phyloP scores from a whole-genome alignment of 2,329 filamentous ascomycete species.

The Cladosporium cucumerinum region DNA sequence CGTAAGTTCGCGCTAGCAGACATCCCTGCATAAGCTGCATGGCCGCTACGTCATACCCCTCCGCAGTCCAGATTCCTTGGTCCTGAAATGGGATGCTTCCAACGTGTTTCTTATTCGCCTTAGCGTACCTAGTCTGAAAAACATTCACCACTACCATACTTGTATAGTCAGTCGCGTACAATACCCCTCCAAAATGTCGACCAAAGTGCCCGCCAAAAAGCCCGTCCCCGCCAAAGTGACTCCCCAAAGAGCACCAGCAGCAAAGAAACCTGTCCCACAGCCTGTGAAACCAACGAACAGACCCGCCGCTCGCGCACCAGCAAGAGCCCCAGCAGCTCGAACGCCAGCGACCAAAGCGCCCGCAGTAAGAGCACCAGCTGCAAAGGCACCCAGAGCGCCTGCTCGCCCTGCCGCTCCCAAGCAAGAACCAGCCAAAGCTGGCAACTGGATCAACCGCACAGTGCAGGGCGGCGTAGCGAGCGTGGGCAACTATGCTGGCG shows the following conservation, averaged over 20 bases:
- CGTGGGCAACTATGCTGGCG: slow-evolving; percentile 44
- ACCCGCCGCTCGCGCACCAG: background rate
- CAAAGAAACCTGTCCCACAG: slow-evolving; percentile 17
- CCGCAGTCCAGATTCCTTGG: background rate
- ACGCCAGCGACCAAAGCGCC: slow-evolving; percentile 16
- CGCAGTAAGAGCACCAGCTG: slow-evolving; percentile 18
- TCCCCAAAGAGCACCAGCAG: background rate
- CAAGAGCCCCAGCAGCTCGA: slow-evolving; percentile 7
- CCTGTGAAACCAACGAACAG: slow-evolving; percentile 14
- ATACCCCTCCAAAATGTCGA: slow-evolving; percentile 12
- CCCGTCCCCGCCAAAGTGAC: slow-evolving; percentile 13
- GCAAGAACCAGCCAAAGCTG: slow-evolving; percentile 20
- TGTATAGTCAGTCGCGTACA: background rate
- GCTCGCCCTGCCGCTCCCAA: slow-evolving; percentile 7
- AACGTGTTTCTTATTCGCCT: background rate
- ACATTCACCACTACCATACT: background rate
- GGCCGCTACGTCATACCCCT: background rate
- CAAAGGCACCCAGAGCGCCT: slow-evolving; percentile 13
- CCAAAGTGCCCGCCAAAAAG: slow-evolving; percentile 17
- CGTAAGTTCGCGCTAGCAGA: background rate
- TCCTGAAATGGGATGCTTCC: background rate
- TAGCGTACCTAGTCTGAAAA: background rate
- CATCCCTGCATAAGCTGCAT: background rate
- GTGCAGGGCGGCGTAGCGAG: slow-evolving; percentile 43
- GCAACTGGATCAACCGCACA: slow-evolving; percentile 46